Evolutionary conservation across 2,329 filamentous ascomycete genomes (phyloP).

Genomic region (Gnomoniopsis smithogilvyi): DNA sequence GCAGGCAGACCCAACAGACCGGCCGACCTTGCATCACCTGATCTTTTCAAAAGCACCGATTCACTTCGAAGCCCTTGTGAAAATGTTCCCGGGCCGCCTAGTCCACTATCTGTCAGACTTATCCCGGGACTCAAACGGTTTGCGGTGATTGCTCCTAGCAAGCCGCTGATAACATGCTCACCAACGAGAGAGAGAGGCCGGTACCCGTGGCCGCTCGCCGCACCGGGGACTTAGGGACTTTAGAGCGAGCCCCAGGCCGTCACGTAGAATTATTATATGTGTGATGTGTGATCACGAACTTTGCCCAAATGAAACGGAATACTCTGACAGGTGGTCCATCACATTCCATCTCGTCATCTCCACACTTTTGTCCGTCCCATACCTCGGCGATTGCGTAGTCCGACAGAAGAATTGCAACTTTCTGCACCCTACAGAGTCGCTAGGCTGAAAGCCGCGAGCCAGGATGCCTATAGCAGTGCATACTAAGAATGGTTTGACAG

Average conservation of each 20-base stretch:
- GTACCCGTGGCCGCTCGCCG: not conserved
- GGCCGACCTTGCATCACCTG: no score
- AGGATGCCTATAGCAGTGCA: constrained; percentile 8
- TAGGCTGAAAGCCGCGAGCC: not conserved
- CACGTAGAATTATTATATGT: not conserved
- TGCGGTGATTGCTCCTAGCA: not conserved
- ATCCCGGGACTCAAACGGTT: not conserved
- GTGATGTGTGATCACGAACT: not conserved
- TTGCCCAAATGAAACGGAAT: constrained; percentile 2
- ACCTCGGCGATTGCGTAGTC: constrained; percentile 7
- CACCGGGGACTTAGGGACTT: constrained; percentile 15
- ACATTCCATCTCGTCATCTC: not conserved
- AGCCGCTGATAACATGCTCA: not conserved
- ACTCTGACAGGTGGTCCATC: not conserved
- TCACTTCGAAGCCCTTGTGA: no score
- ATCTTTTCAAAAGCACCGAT: no score
- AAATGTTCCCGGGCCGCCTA: no score
- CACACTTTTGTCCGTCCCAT: not conserved
- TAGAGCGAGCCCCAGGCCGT: not conserved
- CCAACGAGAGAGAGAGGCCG: not conserved
- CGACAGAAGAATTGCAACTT: constrained; percentile 5
- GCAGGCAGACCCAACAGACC: no score
- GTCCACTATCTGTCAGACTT: not conserved
- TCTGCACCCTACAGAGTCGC: not conserved
- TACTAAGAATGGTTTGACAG: not conserved